Conservation (phyloP, 2,329 filamentous ascomycete genomes). For the Pyrenophora graminea region DNA sequence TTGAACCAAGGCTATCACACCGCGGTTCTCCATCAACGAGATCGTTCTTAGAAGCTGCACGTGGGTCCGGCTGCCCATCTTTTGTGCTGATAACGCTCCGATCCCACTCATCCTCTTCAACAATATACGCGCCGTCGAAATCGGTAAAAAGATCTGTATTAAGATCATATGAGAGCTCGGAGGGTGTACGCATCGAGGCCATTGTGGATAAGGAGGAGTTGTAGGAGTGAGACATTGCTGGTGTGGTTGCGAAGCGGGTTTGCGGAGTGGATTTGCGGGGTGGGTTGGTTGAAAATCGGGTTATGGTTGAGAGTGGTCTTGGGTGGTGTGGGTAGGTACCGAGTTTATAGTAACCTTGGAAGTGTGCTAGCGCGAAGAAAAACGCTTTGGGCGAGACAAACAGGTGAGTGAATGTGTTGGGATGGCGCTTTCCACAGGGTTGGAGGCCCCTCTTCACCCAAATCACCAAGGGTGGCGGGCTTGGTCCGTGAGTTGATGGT, state of each 20-base stretch:
- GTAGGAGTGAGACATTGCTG: slow-evolving; percentile 1
- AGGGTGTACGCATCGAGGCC: slow-evolving; percentile 1
- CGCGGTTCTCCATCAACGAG: too few relatives aligned
- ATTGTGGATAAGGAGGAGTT: slow-evolving; percentile 6
- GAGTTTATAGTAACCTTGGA: too few relatives aligned
- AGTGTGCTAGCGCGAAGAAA: too few relatives aligned
- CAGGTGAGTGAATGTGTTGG: too few relatives aligned
- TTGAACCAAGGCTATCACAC: neutral
- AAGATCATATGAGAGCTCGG: neutral
- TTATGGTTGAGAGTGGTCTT: neutral
- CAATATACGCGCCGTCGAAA: neutral
- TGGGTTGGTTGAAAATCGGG: neutral
- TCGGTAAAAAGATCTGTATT: neutral
- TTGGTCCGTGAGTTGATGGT: too few relatives aligned
- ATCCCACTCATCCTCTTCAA: neutral
- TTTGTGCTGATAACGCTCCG: too few relatives aligned
- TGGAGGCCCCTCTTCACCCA: too few relatives aligned
- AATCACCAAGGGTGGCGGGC: too few relatives aligned
- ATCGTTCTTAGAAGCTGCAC: neutral
- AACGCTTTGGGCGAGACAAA: too few relatives aligned
- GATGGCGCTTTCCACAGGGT: too few relatives aligned
- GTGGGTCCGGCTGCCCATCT: neutral
- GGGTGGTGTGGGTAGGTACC: neutral
- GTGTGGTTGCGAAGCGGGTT: neutral
- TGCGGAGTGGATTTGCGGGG: too few relatives aligned